phyloP scores from a whole-genome alignment of 129 eudicot species.

The Gnaphalium uliginosum region DNA sequence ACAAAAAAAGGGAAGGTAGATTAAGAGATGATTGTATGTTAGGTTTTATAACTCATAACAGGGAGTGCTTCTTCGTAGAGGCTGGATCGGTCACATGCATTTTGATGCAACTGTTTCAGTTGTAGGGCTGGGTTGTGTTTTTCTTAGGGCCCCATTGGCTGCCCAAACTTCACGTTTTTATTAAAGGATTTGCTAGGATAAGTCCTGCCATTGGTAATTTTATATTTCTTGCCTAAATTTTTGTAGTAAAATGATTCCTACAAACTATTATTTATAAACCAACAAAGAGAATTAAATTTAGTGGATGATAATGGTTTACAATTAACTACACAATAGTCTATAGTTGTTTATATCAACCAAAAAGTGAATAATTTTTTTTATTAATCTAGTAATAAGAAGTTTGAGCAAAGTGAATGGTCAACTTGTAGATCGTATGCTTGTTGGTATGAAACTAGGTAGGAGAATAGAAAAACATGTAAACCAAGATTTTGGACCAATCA shows the following conservation, averaged over 20 bases:
- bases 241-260: conserved; percentile 3
- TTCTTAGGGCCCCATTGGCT: conserved; percentile 21
- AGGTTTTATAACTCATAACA: too few relatives aligned
- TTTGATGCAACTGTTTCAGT: conserved; percentile 30
- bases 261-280: background rate
- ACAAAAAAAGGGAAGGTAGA: too few relatives aligned
- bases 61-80: too few relatives aligned
- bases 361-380: background rate
- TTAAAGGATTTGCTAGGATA: background rate
- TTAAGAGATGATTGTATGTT: too few relatives aligned
- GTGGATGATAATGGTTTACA: too few relatives aligned
- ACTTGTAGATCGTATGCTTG: background rate
- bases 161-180: conserved; percentile 3
- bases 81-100: conserved; percentile 36
- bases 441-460: background rate
- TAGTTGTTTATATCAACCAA: background rate
- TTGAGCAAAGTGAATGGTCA: background rate
- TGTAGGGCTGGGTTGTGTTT: conserved; percentile 25
- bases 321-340: too few relatives aligned
- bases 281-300: background rate
- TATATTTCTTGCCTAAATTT: conserved; percentile 14
- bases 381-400: background rate
- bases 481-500: background rate
- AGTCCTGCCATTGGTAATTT: background rate
- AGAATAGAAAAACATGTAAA: background rate